Evolutionary conservation across 1,284 basidiomycete species (phyloP), one percentile per base, ranked within the genome.

Genomic region (Heterobasidion occidentale): DNA sequence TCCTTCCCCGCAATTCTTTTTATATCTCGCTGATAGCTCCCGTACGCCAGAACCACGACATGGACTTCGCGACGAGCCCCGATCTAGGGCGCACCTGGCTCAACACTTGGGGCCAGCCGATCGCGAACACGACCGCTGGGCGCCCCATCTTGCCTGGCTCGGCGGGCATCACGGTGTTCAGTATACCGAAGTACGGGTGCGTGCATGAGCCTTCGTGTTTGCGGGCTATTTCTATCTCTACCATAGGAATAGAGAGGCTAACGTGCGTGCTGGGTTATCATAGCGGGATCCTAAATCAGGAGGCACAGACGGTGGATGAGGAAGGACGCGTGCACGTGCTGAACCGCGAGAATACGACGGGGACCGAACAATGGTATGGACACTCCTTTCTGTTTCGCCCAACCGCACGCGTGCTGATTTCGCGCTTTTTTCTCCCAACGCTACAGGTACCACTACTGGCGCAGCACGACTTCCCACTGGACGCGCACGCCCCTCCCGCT

Each of bases 221-320:
- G 1, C 11, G 53, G 27, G 27, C 27, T 27, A 5, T 27, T 27
- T 27, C 27, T 27, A 27, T 27, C 27, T 6, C 27, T 27, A 27
- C 27, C 5, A 27, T 27, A 1, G 7, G 17, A 15, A 27, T 17
- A 17, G 48, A 2, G 34, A 51, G 14, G 12, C 8, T 48, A 5
- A 48, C 2, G 12, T 48, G 46, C 45, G 19, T 19, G 9, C 1
- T 36, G 15, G 33, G n/a, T 7, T 15, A 9, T 12, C 35, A 6
- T 44, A 73, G 73, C 2, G 75, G 74, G 0, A 76, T 77, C 35
- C 59, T 77, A 27, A 77, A 77, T 57, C 74, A 76, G 59, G 73
- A 77, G 61, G 69, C 73, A 0, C 75, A 75, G 55, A 71, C 70
- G 7, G 62, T 77, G 14, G 74, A 74, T 53, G 53, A 53, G 9